Evolutionary conservation across 164 flowering plant species (phyloP).

Genomic region (Cinnamomum micranthum): DNA sequence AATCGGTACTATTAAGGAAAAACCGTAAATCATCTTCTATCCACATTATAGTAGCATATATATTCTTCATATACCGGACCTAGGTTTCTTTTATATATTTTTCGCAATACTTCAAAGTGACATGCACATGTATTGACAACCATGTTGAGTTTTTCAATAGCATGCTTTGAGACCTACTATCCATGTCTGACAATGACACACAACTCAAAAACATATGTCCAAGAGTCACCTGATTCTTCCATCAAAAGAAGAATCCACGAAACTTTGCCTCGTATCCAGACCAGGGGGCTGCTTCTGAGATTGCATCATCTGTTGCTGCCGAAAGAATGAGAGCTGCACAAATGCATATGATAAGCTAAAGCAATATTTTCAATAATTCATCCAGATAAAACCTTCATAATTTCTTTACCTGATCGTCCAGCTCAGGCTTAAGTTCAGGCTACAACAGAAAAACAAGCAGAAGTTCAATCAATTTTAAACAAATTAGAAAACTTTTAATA

Average conservation of each 20-base stretch:
- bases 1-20: neutral
- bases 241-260: constrained; percentile 47
- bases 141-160: neutral
- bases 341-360: no score
- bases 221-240: constrained; percentile 66
- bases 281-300: constrained; percentile 56
- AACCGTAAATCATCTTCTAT: neutral
- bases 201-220: neutral
- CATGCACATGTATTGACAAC: neutral
- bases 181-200: neutral
- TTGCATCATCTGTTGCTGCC: constrained; percentile 77
- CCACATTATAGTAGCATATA: neutral
- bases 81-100: no score
- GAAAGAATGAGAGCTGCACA: constrained; percentile 43
- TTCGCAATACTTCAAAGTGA: neutral
- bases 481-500: neutral
- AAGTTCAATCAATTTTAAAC: neutral
- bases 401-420: no score
- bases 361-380: no score
- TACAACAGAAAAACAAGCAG: no score
- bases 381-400: no score
- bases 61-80: neutral
- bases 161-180: neutral
- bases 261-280: constrained; percentile 8
- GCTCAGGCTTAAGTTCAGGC: no score